phyloP scores from a whole-genome alignment of 1,139 yeast species.

The Candida mesenterica region DNA sequence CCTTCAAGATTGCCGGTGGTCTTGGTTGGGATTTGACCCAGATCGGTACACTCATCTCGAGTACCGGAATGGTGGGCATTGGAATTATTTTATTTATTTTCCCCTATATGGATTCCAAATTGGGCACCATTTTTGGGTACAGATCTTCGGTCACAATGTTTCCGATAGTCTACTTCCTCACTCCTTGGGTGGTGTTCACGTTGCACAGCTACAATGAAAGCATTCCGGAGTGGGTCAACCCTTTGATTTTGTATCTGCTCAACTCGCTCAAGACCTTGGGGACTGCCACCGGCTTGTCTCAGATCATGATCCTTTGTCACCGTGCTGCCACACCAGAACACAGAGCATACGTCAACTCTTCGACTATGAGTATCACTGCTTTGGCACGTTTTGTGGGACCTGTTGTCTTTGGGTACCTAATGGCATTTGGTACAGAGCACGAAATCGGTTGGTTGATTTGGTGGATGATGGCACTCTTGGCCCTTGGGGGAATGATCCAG shows the following conservation, averaged over 20 bases:
- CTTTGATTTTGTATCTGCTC: conserved; percentile 23
- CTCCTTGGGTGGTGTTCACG: conserved; percentile 53
- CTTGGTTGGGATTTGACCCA: conserved; percentile 32
- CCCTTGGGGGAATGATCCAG: conserved; percentile 18
- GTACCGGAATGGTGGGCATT: conserved; percentile 58
- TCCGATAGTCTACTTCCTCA: conserved; percentile 46
- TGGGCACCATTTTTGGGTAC: conserved; percentile 46
- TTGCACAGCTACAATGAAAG: conserved; percentile 28
- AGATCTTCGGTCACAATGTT: conserved; percentile 39
- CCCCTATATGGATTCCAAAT: conserved; percentile 54
- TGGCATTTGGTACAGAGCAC: conserved; percentile 17
- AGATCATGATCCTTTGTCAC: conserved; percentile 21
- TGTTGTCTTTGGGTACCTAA: conserved; percentile 20
- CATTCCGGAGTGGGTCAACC: conserved; percentile 25
- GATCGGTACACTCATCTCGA: conserved; percentile 55
- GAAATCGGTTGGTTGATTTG: conserved; percentile 20
- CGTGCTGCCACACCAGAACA: conserved; percentile 23
- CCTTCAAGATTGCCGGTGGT: conserved; percentile 49
- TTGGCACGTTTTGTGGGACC: conserved; percentile 24
- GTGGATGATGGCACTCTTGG: conserved; percentile 21
- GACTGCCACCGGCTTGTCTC: conserved; percentile 22
- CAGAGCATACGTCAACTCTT: conserved; percentile 24
- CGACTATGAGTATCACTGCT: conserved; percentile 22
- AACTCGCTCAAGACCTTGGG: conserved; percentile 24
- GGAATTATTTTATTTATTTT: conserved; percentile 49